Evolutionary conservation across 2,329 filamentous ascomycete genomes (phyloP), one percentile per base, ranked within the genome.

Genomic region (Apiospora pterosperma): DNA sequence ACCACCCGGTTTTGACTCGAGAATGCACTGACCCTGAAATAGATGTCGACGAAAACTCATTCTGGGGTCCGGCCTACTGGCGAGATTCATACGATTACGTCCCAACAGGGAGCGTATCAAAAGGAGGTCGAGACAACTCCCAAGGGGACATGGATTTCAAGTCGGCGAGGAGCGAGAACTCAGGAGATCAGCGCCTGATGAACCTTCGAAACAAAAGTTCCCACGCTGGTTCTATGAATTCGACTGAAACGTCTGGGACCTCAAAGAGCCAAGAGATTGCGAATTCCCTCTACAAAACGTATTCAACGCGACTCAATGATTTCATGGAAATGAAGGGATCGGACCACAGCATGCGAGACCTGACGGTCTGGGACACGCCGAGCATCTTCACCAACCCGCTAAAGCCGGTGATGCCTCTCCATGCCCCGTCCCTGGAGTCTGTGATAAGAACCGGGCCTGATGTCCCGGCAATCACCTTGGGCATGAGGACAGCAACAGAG

Each of bases 401-500:
- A 16, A 72, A 75, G 61, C 77, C 77, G 2, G 69, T 69, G 11
- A 72, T 80, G 41, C 77, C 79, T 1, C 70, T 77, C 61, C 72
- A 77, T 38, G 77, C 73, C 5, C 74, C 74, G 28, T 72, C 70
- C 36, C 41, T 74, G 1, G 80, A 84, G 65, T 67, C 68, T 2
- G 67, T 83, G 21, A 71, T 82, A 58, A 72, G 72, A 12, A 77
- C 73, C 0, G 71, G 74, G 0, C 67, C 69, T 21, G 72, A 71
- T 36, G 68, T 79, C 31, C 80, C 81, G 1, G 74, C 76, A 58
- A 69, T 80, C 19, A 76, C 74, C 19, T 74, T 76, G 28, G 76
- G 72, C 1, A 71, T 81, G 19, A 69, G 81, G 63, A 84, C 81
- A 0, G 75, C 77, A 0, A 78, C 74, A 0, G 80, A 83, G 66